Evolutionary conservation across 805 yeast genomes (phyloP).

Genomic region (Kodamaea leandrae): DNA sequence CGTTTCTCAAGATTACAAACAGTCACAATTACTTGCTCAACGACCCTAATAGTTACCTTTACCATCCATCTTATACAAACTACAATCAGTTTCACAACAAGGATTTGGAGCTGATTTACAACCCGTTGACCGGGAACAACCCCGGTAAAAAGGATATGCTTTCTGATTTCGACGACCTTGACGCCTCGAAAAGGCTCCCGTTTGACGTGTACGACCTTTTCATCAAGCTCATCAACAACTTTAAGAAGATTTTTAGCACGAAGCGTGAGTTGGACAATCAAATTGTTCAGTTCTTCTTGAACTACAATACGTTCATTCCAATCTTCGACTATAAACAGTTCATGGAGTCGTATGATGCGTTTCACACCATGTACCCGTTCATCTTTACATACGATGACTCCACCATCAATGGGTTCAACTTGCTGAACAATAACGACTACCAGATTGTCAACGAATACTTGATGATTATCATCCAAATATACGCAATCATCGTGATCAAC

Average conservation of each 20-base stretch:
- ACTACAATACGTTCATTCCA: slow-evolving; percentile 53
- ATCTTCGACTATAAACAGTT: slow-evolving; percentile 52
- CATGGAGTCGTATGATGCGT: slow-evolving; percentile 49
- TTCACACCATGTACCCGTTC: slow-evolving; percentile 48
- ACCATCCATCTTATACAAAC: slow-evolving; percentile 38
- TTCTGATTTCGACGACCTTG: slow-evolving; percentile 2
- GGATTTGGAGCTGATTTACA: slow-evolving; percentile 39
- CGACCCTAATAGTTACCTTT: slow-evolving; percentile 42
- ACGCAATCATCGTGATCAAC: slow-evolving; percentile 52
- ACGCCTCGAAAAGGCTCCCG: slow-evolving; percentile 23
- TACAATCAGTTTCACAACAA: slow-evolving; percentile 35
- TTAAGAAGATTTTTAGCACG: slow-evolving; percentile 37
- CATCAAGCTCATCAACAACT: slow-evolving; percentile 43
- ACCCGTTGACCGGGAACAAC: slow-evolving; percentile 33
- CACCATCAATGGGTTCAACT: slow-evolving; percentile 47
- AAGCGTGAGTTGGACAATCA: slow-evolving; percentile 46
- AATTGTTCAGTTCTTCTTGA: slow-evolving; percentile 48
- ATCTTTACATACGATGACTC: slow-evolving; percentile 47
- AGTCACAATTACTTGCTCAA: slow-evolving; percentile 41
- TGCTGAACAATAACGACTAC: slow-evolving; percentile 40
- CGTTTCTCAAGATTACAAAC: slow-evolving; percentile 43
- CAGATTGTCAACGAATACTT: slow-evolving; percentile 41
- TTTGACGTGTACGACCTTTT: slow-evolving; percentile 42
- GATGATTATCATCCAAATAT: slow-evolving; percentile 47
- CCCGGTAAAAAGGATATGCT: slow-evolving; percentile 8